Conservation (phyloP, 202 grass and related monocot genomes). For the Alloteropsis angusta region DNA sequence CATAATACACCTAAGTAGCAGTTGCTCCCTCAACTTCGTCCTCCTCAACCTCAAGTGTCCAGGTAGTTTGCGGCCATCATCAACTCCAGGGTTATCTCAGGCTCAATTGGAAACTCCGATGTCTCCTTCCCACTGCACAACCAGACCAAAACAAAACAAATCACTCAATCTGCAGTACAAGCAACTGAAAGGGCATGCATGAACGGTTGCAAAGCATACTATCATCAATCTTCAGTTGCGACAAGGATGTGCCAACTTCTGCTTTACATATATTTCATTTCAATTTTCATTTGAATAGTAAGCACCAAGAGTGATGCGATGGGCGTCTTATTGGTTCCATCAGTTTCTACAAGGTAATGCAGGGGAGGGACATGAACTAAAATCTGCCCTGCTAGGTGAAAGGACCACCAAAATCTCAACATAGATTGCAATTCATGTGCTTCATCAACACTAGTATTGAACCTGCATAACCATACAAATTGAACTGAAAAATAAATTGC, state of each 20-base stretch:
- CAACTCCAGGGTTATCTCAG: conserved; percentile 72
- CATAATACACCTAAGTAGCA: neutral
- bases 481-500: neutral
- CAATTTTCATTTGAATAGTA: neutral
- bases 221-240: neutral
- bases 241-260: neutral
- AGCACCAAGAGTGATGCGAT: neutral
- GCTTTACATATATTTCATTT: neutral
- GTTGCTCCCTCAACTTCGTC: neutral
- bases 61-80: conserved; percentile 98
- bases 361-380: neutral
- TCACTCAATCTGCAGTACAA: neutral
- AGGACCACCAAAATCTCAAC: neutral
- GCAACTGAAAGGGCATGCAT: neutral
- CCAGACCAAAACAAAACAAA: neutral
- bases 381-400: neutral
- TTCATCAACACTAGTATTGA: neutral
- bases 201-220: neutral
- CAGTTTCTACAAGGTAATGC: neutral
- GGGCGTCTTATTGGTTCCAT: neutral
- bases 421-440: neutral
- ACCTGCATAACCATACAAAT: neutral
- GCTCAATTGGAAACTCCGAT: conserved; percentile 64
- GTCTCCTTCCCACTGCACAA: conserved; percentile 71
- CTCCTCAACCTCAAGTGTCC: conserved; percentile 48